Conservation (phyloP, 441 rosid species). For the Populus hybrid region DNA sequence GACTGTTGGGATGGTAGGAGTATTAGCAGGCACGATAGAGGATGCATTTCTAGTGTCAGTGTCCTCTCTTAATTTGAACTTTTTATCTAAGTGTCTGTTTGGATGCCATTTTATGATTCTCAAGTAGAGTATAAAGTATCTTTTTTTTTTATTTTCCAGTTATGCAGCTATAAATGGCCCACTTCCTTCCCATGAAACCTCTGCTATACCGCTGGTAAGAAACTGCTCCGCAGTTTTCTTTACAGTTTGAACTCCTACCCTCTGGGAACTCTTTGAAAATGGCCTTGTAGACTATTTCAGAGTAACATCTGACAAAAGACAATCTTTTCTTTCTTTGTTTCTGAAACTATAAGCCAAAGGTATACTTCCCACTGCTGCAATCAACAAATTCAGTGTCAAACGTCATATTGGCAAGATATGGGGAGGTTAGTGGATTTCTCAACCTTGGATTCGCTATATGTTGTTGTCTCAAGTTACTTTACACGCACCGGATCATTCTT, state of each 20-base stretch:
- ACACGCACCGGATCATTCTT: neutral
- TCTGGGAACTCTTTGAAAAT: neutral
- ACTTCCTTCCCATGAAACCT: slow-evolving; percentile 25
- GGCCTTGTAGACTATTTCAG: neutral
- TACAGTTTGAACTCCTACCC: too few relatives aligned
- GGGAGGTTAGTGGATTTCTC: slow-evolving; percentile 38
- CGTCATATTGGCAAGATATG: slow-evolving; percentile 57
- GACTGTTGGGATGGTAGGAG: slow-evolving; percentile 80
- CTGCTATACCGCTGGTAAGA: slow-evolving; percentile 23
- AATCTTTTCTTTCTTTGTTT: neutral
- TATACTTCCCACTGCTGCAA: slow-evolving; percentile 46
- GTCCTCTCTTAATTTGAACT: neutral
- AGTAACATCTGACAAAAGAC: neutral
- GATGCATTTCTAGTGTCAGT: slow-evolving; percentile 59
- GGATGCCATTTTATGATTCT: neutral
- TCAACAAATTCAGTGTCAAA: slow-evolving; percentile 26
- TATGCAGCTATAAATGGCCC: slow-evolving; percentile 62
- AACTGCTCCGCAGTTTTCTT: neutral
- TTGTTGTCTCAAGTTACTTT: neutral
- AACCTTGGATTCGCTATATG: neutral
- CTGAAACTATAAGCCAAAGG: slow-evolving; percentile 33
- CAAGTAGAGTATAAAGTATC: neutral
- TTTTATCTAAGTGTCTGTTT: neutral
- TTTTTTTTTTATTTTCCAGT: slow-evolving; percentile 27
- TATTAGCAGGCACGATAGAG: slow-evolving; percentile 58